phyloP scores from a whole-genome alignment of 2,329 filamentous ascomycete species.

The Fusarium concolor region DNA sequence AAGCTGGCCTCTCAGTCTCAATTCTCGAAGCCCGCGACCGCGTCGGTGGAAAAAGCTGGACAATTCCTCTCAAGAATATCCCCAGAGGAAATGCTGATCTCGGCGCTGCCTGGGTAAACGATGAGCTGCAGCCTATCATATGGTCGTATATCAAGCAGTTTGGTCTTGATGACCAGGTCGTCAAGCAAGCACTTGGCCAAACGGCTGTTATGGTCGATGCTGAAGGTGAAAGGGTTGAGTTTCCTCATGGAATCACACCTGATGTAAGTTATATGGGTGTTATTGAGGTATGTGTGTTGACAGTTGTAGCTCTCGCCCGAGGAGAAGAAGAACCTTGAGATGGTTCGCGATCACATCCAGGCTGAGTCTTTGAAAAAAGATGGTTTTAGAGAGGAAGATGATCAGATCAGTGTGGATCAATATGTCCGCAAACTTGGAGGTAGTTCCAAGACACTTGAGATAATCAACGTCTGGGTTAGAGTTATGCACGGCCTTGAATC shows the following conservation, averaged over 20 bases:
- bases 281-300: no score
- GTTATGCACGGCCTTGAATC: constrained; percentile 55
- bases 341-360: constrained; percentile 52
- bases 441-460: constrained; percentile 46
- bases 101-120: constrained; percentile 71
- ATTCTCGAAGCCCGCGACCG: constrained; percentile 63
- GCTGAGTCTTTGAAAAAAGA: constrained; percentile 46
- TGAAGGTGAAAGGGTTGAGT: constrained; percentile 47
- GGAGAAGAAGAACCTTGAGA: constrained; percentile 51
- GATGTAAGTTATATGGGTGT: constrained; percentile 41
- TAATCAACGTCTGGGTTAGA: constrained; percentile 53
- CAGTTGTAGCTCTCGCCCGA: constrained; percentile 43
- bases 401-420: constrained; percentile 50
- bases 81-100: constrained; percentile 58
- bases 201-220: constrained; percentile 56
- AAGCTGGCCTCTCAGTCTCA: constrained; percentile 53
- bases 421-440: constrained; percentile 51
- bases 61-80: constrained; percentile 47
- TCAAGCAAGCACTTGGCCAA: constrained; percentile 61
- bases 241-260: constrained; percentile 39
- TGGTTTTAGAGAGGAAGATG: constrained; percentile 44
- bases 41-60: constrained; percentile 65
- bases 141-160: constrained; percentile 55
- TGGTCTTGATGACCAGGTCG: constrained; percentile 52
- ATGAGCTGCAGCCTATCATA: constrained; percentile 62